These are phyloP conservation scores for Chloroidium sp. DNA, from an alignment of 163 green algal species.

Conservation along the genomic window DNA sequence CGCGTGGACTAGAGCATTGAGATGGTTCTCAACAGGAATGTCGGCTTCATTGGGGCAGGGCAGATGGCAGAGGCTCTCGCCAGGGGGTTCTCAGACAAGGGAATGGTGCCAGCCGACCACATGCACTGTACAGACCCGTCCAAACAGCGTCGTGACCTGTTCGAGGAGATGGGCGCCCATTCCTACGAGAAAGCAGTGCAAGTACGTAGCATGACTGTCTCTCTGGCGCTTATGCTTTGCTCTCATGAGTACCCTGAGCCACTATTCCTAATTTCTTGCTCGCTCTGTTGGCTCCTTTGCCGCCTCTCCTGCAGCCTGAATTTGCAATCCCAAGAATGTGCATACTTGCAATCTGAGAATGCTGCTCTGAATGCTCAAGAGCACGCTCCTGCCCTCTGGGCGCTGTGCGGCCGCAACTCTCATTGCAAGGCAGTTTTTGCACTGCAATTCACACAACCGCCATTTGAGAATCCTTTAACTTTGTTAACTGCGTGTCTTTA, in stretches of 20 bases:
- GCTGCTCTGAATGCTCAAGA: no score
- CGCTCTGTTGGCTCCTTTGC: no score
- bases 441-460: neutral
- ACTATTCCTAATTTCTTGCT: no score
- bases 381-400: no score
- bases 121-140: slow-evolving; percentile 58
- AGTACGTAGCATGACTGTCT: neutral
- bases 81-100: slow-evolving; percentile 64
- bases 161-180: slow-evolving; percentile 49
- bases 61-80: slow-evolving; percentile 90
- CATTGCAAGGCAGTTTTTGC: no score
- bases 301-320: neutral
- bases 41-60: slow-evolving; percentile 18
- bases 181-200: slow-evolving; percentile 17
- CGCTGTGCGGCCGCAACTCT: no score
- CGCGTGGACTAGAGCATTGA: neutral
- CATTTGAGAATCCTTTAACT: neutral
- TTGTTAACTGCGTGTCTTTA: slow-evolving; percentile 19
- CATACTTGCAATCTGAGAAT: slow-evolving; percentile 4
- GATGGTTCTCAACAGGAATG: slow-evolving; percentile 1
- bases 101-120: slow-evolving; percentile 43
- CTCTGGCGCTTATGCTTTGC: no score
- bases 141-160: slow-evolving; percentile 61
- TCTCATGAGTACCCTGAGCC: no score
- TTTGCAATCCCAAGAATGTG: neutral